Evolutionary conservation across 148 eudicot species (phyloP).

Genomic region (Heliosperma pusillum): DNA sequence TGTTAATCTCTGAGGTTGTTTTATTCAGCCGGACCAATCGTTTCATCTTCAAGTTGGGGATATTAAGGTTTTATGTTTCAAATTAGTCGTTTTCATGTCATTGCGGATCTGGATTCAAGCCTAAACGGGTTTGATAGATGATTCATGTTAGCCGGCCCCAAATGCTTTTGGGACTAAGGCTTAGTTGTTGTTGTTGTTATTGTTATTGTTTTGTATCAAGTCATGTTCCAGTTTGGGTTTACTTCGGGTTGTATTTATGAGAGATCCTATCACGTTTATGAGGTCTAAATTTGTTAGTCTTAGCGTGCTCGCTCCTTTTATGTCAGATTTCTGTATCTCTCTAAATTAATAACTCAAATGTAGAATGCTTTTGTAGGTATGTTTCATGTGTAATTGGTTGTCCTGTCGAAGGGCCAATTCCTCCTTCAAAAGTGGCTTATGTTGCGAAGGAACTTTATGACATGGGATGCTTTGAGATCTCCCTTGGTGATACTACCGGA

Average conservation of each 20-base stretch:
- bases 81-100: too few species aligned
- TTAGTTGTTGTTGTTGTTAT: too few species aligned
- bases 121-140: too few species aligned
- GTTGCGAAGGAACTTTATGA: slow-evolving; percentile 86
- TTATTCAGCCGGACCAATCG: too few species aligned
- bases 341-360: not conserved
- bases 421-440: slow-evolving; percentile 81
- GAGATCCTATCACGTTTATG: not conserved
- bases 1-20: not conserved
- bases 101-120: too few species aligned
- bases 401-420: slow-evolving; percentile 80
- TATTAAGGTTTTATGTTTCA: too few species aligned
- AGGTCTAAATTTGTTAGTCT: too few species aligned
- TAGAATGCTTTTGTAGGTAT: slow-evolving; percentile 45
- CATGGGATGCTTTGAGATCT: slow-evolving; percentile 96
- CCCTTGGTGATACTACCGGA: slow-evolving; percentile 88
- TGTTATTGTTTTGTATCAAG: too few species aligned
- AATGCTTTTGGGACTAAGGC: too few species aligned
- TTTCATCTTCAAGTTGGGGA: not conserved
- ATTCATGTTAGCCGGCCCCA: too few species aligned
- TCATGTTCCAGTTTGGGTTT: too few species aligned
- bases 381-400: slow-evolving; percentile 93
- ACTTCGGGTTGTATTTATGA: not conserved
- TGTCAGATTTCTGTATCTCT: not conserved
- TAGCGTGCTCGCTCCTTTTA: not conserved